These are phyloP conservation scores for Aureobasidium pullulans DNA, from an alignment of 2,329 filamentous ascomycete genomes.

Conservation along the genomic window DNA sequence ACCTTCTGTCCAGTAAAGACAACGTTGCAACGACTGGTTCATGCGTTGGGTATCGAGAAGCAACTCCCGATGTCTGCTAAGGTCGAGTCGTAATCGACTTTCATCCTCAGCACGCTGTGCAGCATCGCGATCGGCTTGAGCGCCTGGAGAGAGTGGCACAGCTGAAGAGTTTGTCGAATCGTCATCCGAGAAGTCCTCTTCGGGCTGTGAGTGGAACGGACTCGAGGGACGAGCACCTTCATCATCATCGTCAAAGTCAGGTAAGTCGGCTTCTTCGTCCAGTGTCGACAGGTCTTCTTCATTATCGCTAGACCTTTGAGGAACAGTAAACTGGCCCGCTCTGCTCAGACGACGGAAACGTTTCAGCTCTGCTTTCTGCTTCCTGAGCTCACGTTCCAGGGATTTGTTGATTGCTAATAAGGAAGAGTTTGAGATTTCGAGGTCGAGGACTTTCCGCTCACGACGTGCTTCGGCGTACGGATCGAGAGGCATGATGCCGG, in stretches of 20 bases:
- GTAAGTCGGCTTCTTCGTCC: conserved; percentile 30
- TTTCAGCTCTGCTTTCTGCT: conserved; percentile 81
- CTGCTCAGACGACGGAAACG: conserved; percentile 80
- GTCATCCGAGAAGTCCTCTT: conserved; percentile 21
- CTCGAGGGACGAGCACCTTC: conserved; percentile 22
- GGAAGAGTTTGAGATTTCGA: conserved; percentile 95
- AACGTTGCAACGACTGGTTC: conserved; percentile 87
- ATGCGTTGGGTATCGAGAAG: conserved; percentile 88
- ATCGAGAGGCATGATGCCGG: conserved; percentile 51
- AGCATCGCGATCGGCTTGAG: conserved; percentile 35
- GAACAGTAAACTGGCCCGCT: conserved; percentile 64
- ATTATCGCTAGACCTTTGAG: background rate
- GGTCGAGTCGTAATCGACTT: conserved; percentile 72
- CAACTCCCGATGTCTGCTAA: conserved; percentile 81
- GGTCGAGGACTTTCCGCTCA: conserved; percentile 89
- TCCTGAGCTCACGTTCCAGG: conserved; percentile 81
- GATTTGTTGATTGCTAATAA: conserved; percentile 91
- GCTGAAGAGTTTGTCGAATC: conserved; percentile 27
- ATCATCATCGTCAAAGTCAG: conserved; percentile 28
- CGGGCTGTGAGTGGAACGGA: conserved; percentile 15
- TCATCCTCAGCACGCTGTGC: conserved; percentile 67
- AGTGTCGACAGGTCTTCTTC: background rate
- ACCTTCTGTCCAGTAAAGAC: conserved; percentile 81
- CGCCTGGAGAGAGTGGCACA: conserved; percentile 26
- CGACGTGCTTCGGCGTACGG: conserved; percentile 79